Evolutionary conservation across 2,329 filamentous ascomycete genomes (phyloP).

Genomic region (Xylariales sp.): DNA sequence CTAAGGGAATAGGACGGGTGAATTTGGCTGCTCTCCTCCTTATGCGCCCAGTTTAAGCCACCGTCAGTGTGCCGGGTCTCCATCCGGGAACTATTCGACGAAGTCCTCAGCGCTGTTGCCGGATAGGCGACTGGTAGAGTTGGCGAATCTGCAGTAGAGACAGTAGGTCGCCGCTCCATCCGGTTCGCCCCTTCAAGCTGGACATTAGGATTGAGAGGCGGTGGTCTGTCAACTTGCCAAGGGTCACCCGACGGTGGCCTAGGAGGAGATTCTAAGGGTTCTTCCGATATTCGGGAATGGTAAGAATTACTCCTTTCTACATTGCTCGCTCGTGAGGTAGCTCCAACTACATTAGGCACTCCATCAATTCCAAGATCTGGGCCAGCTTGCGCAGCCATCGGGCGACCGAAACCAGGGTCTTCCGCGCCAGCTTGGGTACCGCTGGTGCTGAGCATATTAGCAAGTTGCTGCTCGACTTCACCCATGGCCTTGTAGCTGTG

Average conservation of each 20-base stretch:
- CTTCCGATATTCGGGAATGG: slow-evolving; percentile 19
- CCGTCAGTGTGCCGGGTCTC: neutral
- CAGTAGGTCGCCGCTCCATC: slow-evolving; percentile 18
- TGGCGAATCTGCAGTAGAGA: slow-evolving; percentile 22
- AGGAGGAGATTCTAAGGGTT: slow-evolving; percentile 23
- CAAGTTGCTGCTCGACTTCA: slow-evolving; percentile 20
- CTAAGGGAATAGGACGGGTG: no score
- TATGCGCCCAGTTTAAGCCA: neutral
- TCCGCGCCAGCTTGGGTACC: no score
- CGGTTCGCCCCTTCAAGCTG: slow-evolving; percentile 15
- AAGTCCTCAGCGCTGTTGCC: neutral
- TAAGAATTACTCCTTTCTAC: slow-evolving; percentile 20
- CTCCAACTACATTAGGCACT: slow-evolving; percentile 9
- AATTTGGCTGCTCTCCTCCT: neutral
- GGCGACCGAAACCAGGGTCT: no score
- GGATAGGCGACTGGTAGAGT: slow-evolving; percentile 17
- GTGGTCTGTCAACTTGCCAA: slow-evolving; percentile 34
- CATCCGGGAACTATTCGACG: slow-evolving; percentile 10
- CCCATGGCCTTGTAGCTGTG: slow-evolving; percentile 20
- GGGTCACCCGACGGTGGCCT: slow-evolving; percentile 37
- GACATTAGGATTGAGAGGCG: slow-evolving; percentile 15
- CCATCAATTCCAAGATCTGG: slow-evolving; percentile 18
- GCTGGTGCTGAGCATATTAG: no score
- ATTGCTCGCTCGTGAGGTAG: slow-evolving; percentile 13
- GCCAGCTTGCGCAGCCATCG: slow-evolving; percentile 20